phyloP scores from a whole-genome alignment of 2,329 filamentous ascomycete species.

The Colletotrichum eleusines region DNA sequence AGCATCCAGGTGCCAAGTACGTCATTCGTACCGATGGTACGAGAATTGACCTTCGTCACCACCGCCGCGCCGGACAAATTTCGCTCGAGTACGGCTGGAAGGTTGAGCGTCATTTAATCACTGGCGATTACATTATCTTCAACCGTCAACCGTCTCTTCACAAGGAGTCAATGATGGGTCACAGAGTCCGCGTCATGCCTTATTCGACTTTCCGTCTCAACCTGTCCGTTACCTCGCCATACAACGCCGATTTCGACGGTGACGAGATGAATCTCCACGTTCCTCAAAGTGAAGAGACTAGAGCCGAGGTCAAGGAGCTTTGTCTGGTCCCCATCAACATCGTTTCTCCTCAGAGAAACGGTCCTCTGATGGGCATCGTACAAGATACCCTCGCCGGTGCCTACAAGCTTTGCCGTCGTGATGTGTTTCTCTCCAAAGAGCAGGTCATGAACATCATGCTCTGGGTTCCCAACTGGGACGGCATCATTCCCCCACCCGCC shows the following conservation, averaged over 20 bases:
- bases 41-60: constrained; percentile 93
- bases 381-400: constrained; percentile 97
- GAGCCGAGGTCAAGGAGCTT: constrained; percentile 92
- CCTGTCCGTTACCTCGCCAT: constrained; percentile 95
- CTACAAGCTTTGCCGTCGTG: constrained; percentile 95
- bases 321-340: constrained; percentile 99
- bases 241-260: constrained; percentile 99
- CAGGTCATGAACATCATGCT: constrained; percentile 97
- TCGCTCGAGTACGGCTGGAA: constrained; percentile 97
- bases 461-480: constrained; percentile 98
- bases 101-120: constrained; percentile 95
- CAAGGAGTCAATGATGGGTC: constrained; percentile 99
- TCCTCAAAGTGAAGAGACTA: constrained; percentile 95
- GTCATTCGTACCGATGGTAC: constrained; percentile 95
- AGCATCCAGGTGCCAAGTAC: constrained; percentile 96
- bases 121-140: constrained; percentile 98
- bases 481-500: constrained; percentile 91
- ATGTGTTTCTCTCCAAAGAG: constrained; percentile 90
- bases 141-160: constrained; percentile 99
- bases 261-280: constrained; percentile 99
- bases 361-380: constrained; percentile 98
- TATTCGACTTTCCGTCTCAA: constrained; percentile 99
- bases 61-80: constrained; percentile 88
- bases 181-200: constrained; percentile 96
- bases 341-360: constrained; percentile 96